Conservation (phyloP, 139 green algal species). For the Picochlorum sp. region DNA sequence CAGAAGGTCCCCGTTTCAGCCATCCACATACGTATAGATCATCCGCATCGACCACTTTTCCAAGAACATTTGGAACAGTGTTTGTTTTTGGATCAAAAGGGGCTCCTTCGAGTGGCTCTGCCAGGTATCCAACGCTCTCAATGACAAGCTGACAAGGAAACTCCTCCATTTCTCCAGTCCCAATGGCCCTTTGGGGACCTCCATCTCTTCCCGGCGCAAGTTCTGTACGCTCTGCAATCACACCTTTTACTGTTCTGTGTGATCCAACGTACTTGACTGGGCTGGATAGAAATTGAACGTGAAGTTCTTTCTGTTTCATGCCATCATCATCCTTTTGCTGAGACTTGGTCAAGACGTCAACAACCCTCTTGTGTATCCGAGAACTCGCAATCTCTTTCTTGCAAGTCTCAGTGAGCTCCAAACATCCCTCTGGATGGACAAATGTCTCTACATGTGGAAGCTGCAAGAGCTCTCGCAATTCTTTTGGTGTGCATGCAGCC, state of each 20-base stretch:
- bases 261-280: constrained; percentile 40
- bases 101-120: constrained; percentile 52
- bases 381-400: constrained; percentile 44
- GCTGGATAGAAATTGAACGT: constrained; percentile 67
- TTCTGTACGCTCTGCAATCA: constrained; percentile 37
- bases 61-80: constrained; percentile 57
- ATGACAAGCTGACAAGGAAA: constrained; percentile 46
- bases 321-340: neutral
- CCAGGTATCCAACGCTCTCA: constrained; percentile 73
- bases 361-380: constrained; percentile 50
- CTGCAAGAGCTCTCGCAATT: constrained; percentile 86
- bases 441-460: constrained; percentile 36
- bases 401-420: constrained; percentile 33
- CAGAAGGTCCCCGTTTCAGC: constrained; percentile 77
- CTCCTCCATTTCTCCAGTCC: constrained; percentile 36
- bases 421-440: constrained; percentile 12
- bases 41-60: constrained; percentile 12
- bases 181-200: constrained; percentile 33
- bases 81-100: constrained; percentile 57
- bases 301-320: constrained; percentile 27
- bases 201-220: constrained; percentile 11
- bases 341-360: constrained; percentile 47
- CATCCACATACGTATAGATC: constrained; percentile 82
- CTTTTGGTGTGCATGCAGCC: constrained; percentile 89
- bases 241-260: constrained; percentile 3